Evolutionary conservation across 345 rosid species (phyloP).

Genomic region (Pugionium dolabratum): DNA sequence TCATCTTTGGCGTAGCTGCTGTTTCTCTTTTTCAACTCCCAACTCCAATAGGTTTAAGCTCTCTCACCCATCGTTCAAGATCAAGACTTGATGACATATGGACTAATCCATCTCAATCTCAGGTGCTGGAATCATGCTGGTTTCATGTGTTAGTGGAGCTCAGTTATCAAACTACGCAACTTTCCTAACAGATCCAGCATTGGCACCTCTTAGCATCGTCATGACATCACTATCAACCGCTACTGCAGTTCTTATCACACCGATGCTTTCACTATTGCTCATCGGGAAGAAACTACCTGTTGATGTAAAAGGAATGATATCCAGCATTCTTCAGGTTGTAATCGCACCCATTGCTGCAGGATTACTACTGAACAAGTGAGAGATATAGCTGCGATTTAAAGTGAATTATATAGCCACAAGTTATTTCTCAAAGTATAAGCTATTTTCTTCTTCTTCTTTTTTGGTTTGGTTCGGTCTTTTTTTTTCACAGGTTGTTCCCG

Average conservation of each 20-base stretch:
- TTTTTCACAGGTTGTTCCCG: not conserved
- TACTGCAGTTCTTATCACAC: not conserved
- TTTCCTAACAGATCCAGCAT: not conserved
- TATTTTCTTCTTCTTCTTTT: too few relatives aligned
- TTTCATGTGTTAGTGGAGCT: not conserved
- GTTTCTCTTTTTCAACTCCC: constrained; percentile 77
- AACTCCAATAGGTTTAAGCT: constrained; percentile 63
- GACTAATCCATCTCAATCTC: not conserved
- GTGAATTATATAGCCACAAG: too few relatives aligned
- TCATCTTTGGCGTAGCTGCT: constrained; percentile 66
- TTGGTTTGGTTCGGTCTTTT: too few relatives aligned
- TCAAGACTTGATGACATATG: too few relatives aligned
- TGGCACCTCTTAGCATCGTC: not conserved
- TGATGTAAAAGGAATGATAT: not conserved
- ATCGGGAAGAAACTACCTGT: not conserved
- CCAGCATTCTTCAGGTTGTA: not conserved
- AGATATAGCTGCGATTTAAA: too few relatives aligned
- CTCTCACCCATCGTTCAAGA: not conserved
- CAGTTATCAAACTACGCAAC: not conserved
- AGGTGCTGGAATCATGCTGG: not conserved
- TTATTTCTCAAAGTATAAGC: not conserved
- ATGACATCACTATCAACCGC: not conserved
- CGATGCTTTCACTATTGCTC: not conserved
- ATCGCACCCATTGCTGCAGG: not conserved
- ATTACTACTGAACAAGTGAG: not conserved